Base-by-base conservation (phyloP, 352 stramenopile species). In the Globisporangium sylvaticum region DNA sequence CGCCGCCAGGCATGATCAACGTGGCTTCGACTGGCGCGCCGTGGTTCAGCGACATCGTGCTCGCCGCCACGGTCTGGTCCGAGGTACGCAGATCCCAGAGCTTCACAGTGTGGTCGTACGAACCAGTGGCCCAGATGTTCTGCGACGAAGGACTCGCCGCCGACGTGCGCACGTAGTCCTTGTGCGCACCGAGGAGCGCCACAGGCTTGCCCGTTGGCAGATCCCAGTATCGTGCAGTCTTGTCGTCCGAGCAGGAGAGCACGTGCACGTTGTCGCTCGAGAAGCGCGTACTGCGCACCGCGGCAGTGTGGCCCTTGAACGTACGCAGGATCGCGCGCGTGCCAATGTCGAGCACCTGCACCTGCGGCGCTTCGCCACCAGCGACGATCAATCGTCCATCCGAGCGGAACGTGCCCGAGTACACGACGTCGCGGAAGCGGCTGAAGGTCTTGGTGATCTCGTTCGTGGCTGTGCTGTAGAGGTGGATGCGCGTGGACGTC, bases 101-200 rank as follows among this genome's bases (percentile, higher is more conserved):
- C 72, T 95, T 94, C 24, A 97, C 90, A 20, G 88, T 98, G 86
- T 97, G 90, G 73, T 98, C 92, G 75, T 97, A 98, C 50, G 88
- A 96, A 4, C 87, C 91, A 6, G 91, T 95, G 9, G 87, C 87
- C 83, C 89, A 97, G 7, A 96, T 79, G 32, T 90, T 85, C 64
- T 85, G 75, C 48, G 84, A 92, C 62, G 77, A 87, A 60, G 89
- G 85, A 61, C 81, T 92, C 31, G 79, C 78, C 15, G 77, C 80
- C 50, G 80, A 91, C 53, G 76, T 81, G 52, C 92, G 90, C 39
- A 97, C 88, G 66, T 98, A 97, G 73, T 97, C 92, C 22, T 77
- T 87, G 76, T 98, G 92, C 9, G 87, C 90, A 25, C 81, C 81
- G 22, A 95, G 75, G 66, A 94, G 59, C 64, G 82, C 78, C 10